Evolutionary conservation across 352 stramenopile species (phyloP), one percentile per base, ranked within the genome.

Genomic region (Globisporangium carolinianum): DNA sequence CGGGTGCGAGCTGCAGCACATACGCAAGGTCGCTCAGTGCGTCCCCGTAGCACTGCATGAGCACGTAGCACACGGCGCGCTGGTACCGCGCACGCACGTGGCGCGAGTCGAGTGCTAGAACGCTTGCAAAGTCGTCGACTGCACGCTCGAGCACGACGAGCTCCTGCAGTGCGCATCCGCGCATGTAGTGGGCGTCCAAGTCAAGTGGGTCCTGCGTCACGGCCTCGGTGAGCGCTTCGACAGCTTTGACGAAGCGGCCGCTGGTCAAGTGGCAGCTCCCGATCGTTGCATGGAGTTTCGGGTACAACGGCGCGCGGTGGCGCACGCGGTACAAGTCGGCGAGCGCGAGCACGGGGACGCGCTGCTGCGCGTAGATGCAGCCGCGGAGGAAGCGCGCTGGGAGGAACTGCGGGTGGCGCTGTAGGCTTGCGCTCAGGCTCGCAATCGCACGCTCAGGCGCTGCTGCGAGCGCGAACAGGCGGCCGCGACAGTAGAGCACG

Each of bases 321-420:
- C 74, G 73, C 1, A 85, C 71, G 3, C 70, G 67, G 39, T 82
- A 77, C 17, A 82, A 81, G 53, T 85, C 76, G 0, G 74, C 72
- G 10, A 87, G 69, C 5, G 72, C 76, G 32, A 87, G 53, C 5
- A 77, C 66, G 1, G 77, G 68, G 14, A 85, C 42, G 17, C 75
- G 66, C 43, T 87, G 62, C 49, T 85, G 74, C 0, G 71, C 71
- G 32, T 83, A 82, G 41, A 87, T 36, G 55, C 72, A 79, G 1
- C 76, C 76, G 1, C 75, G 73, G 6, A 87, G 61, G 46, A 85
- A 87, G 5, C 80, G 60, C 8, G 72, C 74, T 1, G 76, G 76
- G 2, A 82, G 54, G 42, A 87, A 85, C 52, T 73, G 72, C 1
- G 68, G 55, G 10, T 81, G 66, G 3, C 62, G 55, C 4, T 65